Base-by-base conservation (phyloP, 176 grass and related monocot genomes). In the Eragrostis nindensis region DNA sequence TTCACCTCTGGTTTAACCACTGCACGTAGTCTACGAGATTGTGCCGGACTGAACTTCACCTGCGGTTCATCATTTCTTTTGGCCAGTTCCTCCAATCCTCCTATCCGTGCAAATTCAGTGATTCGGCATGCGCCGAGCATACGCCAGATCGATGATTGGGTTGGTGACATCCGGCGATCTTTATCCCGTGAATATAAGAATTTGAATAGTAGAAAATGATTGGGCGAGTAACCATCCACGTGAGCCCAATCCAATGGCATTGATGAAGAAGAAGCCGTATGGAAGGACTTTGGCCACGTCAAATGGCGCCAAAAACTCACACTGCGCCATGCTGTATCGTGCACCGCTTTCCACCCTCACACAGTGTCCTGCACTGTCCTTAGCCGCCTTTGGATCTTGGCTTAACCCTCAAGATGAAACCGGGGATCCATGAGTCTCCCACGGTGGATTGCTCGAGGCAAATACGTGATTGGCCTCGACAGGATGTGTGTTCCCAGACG, bases 251-350 rank as follows among this genome's bases (percentile, higher is more conserved):
- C 38, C 69, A 25, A 84, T 2, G 7, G 11, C 53, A 75, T 62
- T 80, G 19, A 89, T 84, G 76, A 61, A 80, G 29, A 89, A 70
- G 63, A 26, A 50, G 76, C 64, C 69, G 24, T 21, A 67, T 8
- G 42, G 50, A 61, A 62, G 29, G 5, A 56, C 63, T 27, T 53
- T 61, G 12, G 22, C 53, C 61, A 89, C 40, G 62, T n/a, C 70
- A 56, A 45, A 63, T 66, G 71, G 55, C 3, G 77, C 66, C 82
- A 56, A 72, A 74, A 72, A 62, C 9, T 15, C 24, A 24, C 62
- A 32, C 2, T 10, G 13, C 46, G 16, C 24, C 67, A 70, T 47
- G 53, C 11, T 14, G 70, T 17, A 22, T 59, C 2, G 8, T 22
- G 55, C 57, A 27, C 57, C 11, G 24, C 11, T 26, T 11, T 61